phyloP scores from a whole-genome alignment of 225 moss, liverwort and hornwort genomes.

The Takakia lepidozioides region DNA sequence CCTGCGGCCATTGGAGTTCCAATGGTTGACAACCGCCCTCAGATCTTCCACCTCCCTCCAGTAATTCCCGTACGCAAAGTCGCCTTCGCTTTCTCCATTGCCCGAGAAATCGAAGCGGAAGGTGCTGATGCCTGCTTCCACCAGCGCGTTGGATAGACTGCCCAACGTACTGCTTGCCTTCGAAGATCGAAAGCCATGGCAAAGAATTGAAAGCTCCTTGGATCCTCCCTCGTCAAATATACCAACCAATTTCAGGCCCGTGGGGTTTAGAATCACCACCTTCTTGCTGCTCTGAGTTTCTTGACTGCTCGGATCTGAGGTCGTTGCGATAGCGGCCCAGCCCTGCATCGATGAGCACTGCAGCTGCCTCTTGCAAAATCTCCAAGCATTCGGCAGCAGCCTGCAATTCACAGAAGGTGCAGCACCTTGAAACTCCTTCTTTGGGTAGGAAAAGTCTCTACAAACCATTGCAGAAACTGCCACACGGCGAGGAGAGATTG shows the following conservation, averaged over 20 bases:
- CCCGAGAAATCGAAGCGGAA: conserved; percentile 40
- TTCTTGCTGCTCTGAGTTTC: too few species aligned
- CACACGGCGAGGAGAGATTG: too few species aligned
- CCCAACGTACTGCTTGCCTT: conserved; percentile 30
- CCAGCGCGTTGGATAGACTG: conserved; percentile 19
- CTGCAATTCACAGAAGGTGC: too few species aligned
- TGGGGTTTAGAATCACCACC: conserved; percentile 33
- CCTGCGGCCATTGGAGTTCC: conserved; percentile 28
- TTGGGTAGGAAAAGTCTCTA: too few species aligned
- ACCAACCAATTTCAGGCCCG: conserved; percentile 50
- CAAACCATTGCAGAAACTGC: too few species aligned
- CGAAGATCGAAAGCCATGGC: conserved; percentile 71
- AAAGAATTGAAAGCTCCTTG: conserved; percentile 55
- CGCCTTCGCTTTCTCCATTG: conserved; percentile 44
- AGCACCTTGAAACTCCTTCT: too few species aligned
- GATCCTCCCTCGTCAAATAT: conserved; percentile 37
- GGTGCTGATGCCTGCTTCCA: conserved; percentile 13
- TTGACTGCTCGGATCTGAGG: too few species aligned
- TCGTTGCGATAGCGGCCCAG: too few species aligned
- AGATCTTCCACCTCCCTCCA: conserved; percentile 43
- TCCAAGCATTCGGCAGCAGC: too few species aligned
- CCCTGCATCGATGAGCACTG: too few species aligned
- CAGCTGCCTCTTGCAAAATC: too few species aligned
- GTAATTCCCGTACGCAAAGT: conserved; percentile 40
- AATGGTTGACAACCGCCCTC: too few species aligned